Evolutionary conservation across 2,329 filamentous ascomycete species (phyloP).

Genomic region (Ilyonectria mors-panacis): DNA sequence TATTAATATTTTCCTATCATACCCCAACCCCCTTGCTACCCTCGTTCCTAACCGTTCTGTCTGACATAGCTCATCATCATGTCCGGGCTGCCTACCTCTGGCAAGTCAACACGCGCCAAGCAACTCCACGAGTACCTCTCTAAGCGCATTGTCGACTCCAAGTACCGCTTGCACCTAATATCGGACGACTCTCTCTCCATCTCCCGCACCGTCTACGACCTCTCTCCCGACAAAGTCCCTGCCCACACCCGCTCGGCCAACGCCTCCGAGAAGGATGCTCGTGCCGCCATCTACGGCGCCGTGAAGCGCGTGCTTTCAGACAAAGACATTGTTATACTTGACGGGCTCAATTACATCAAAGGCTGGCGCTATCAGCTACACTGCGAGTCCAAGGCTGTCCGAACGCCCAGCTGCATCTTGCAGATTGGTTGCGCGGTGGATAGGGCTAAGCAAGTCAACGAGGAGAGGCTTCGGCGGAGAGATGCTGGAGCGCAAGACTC

Average conservation of each 20-base stretch:
- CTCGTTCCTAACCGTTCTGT: slow-evolving; percentile 15
- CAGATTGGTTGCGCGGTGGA: slow-evolving; percentile 72
- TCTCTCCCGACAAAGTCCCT: slow-evolving; percentile 66
- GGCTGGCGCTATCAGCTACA: slow-evolving; percentile 90
- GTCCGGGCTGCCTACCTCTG: slow-evolving; percentile 77
- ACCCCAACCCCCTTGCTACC: not conserved
- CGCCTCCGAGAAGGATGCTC: slow-evolving; percentile 84
- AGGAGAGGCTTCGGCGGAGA: slow-evolving; percentile 63
- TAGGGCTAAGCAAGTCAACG: slow-evolving; percentile 72
- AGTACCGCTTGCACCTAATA: slow-evolving; percentile 80
- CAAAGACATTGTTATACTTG: slow-evolving; percentile 83
- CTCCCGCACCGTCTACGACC: slow-evolving; percentile 79
- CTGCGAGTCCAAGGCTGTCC: slow-evolving; percentile 85
- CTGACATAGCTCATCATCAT: slow-evolving; percentile 73
- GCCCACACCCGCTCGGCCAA: slow-evolving; percentile 79
- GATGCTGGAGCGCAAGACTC: slow-evolving; percentile 20
- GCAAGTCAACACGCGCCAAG: slow-evolving; percentile 76
- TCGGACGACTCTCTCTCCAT: slow-evolving; percentile 81
- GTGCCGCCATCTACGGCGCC: slow-evolving; percentile 81
- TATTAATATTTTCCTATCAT: slow-evolving; percentile 24
- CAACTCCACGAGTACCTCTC: slow-evolving; percentile 78
- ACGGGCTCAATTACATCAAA: slow-evolving; percentile 90
- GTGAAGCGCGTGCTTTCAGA: slow-evolving; percentile 82
- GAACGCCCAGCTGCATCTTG: slow-evolving; percentile 82
- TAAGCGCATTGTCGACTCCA: slow-evolving; percentile 65